A percentile compares a stretch with the other conserved stretches of the same genome.
Conservation (phyloP, 2,329 filamentous ascomycete species). For the Didymella exigua region DNA sequence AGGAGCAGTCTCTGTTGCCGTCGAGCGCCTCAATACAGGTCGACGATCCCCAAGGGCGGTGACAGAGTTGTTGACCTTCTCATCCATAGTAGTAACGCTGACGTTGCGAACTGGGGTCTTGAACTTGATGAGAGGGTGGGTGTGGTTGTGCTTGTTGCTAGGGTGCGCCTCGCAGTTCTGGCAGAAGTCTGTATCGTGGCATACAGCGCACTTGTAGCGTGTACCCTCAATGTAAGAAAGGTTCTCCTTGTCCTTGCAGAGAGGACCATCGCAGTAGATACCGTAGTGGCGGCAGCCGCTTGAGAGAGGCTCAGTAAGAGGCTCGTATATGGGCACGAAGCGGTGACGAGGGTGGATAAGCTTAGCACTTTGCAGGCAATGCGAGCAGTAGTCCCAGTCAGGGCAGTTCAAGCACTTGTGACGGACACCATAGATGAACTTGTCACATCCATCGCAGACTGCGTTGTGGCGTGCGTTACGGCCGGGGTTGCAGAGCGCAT, state of each 20-base stretch:
- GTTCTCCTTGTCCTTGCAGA: slow-evolving; percentile 69
- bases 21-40: slow-evolving; percentile 49
- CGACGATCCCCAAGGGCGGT: slow-evolving; percentile 76
- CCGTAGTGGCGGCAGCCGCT: slow-evolving; percentile 70
- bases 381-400: slow-evolving; percentile 92
- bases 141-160: slow-evolving; percentile 83
- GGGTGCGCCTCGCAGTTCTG: slow-evolving; percentile 90
- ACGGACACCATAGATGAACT: slow-evolving; percentile 83
- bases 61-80: slow-evolving; percentile 70
- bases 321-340: slow-evolving; percentile 85
- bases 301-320: slow-evolving; percentile 59
- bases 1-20: slow-evolving; percentile 59
- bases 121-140: slow-evolving; percentile 97
- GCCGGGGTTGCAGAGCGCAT: slow-evolving; percentile 74
- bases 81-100: slow-evolving; percentile 81
- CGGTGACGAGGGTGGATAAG: slow-evolving; percentile 81
- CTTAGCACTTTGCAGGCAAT: slow-evolving; percentile 71
- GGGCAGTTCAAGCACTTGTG: slow-evolving; percentile 98
- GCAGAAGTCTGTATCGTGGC: slow-evolving; percentile 94
- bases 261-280: slow-evolving; percentile 92
- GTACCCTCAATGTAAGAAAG: slow-evolving; percentile 74
- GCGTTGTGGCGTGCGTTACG: slow-evolving; percentile 83
- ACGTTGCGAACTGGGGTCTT: slow-evolving; percentile 90
- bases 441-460: slow-evolving; percentile 93
- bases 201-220: slow-evolving; percentile 97